These are phyloP conservation scores for Dicorynia guianensis DNA, from an alignment of 306 rosid species.

Conservation along the genomic window DNA sequence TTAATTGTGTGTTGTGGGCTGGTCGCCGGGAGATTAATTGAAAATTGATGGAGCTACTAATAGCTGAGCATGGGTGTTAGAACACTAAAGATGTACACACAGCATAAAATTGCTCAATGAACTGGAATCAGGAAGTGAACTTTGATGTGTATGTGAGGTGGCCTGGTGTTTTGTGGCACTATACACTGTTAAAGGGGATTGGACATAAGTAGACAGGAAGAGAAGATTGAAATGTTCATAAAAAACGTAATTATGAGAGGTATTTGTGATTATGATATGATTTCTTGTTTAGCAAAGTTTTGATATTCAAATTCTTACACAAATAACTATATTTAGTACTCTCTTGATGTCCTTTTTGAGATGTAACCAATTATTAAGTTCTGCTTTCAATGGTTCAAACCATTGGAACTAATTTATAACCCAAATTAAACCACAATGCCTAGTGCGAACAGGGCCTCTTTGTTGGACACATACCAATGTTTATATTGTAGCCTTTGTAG, in stretches of 20 bases:
- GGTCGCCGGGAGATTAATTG: not conserved
- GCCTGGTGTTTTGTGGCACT: not conserved
- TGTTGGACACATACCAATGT: no score
- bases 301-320: not conserved
- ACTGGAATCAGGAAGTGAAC: no score
- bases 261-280: not conserved
- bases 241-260: not conserved
- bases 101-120: no score
- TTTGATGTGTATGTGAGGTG: constrained; percentile 3
- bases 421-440: not conserved
- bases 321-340: no score
- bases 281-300: constrained; percentile 2
- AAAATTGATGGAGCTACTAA: not conserved
- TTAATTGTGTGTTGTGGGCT: not conserved
- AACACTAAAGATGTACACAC: not conserved
- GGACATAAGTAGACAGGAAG: not conserved
- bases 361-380: no score
- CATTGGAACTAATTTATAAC: not conserved
- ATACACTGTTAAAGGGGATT: not conserved
- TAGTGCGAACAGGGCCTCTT: no score
- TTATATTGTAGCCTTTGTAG: no score
- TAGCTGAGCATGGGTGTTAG: not conserved
- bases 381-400: no score
- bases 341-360: no score
- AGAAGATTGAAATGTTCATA: not conserved